A percentile compares a stretch with the other conserved stretches of the same genome.
Evolutionary conservation across 2,329 filamentous ascomycete genomes (phyloP).

Genomic region (Coniella lustricola): DNA sequence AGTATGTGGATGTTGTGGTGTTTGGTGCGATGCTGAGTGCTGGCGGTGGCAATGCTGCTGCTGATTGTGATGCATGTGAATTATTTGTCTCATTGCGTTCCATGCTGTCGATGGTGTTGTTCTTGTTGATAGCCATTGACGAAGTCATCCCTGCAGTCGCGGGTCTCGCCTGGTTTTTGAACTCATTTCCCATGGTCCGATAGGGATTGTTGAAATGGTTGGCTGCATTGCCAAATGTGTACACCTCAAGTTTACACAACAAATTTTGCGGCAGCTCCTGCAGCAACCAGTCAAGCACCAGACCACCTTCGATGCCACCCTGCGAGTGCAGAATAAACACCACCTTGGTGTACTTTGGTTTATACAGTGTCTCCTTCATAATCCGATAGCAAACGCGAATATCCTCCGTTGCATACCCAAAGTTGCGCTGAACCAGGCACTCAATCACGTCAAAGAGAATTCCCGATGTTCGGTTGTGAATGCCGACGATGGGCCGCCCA

Average conservation of each 20-base stretch:
- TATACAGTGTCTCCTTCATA: constrained; percentile 57
- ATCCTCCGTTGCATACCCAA: constrained; percentile 64
- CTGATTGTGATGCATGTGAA: background rate
- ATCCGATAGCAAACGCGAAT: constrained; percentile 54
- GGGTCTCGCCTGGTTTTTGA: constrained; percentile 29
- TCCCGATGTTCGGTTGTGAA: constrained; percentile 70
- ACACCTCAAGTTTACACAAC: constrained; percentile 64
- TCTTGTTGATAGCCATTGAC: background rate
- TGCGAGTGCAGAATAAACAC: constrained; percentile 72
- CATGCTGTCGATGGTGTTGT: background rate
- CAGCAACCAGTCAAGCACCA: constrained; percentile 71
- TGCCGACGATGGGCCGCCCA: constrained; percentile 60
- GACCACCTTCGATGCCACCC: constrained; percentile 65
- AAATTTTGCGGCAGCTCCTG: constrained; percentile 62
- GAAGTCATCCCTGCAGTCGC: constrained; percentile 14
- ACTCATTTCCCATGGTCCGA: constrained; percentile 40
- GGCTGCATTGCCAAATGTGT: constrained; percentile 71
- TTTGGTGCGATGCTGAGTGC: constrained; percentile 4
- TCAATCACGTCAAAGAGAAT: constrained; percentile 71
- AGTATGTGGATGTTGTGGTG: background rate
- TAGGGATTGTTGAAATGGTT: constrained; percentile 79
- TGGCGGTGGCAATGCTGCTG: constrained; percentile 1
- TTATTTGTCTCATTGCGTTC: background rate
- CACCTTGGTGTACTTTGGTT: constrained; percentile 58
- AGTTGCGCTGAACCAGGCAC: constrained; percentile 69